Percentiles rank a stretch among this genome's conserved stretches.
phyloP scores from a whole-genome alignment of 805 yeast species.

The Suhomyces vadensis region DNA sequence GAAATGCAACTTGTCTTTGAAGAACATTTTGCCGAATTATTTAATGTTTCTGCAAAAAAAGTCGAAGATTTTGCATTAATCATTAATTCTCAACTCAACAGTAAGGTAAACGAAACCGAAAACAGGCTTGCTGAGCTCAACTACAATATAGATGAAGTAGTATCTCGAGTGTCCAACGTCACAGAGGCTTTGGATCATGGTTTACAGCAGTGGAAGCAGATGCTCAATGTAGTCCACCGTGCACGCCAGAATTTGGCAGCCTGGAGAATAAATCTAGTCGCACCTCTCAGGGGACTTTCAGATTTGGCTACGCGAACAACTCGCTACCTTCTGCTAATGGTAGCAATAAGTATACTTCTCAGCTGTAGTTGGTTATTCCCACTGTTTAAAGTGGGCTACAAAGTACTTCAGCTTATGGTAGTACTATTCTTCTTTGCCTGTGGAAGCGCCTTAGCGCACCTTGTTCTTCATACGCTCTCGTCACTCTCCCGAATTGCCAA shows the following conservation, averaged over 20 bases:
- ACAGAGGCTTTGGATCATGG: neutral
- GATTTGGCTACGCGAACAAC: neutral
- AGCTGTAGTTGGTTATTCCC: neutral
- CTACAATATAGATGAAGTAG: conserved; percentile 1
- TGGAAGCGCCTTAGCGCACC: neutral
- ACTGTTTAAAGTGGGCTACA: neutral
- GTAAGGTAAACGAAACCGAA: conserved; percentile 2
- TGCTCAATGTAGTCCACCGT: neutral
- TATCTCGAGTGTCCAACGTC: neutral
- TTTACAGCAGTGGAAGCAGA: neutral
- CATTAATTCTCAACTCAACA: neutral
- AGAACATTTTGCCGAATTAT: neutral
- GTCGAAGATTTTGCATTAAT: conserved; percentile 1
- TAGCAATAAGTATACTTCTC: neutral
- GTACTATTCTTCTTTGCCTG: neutral
- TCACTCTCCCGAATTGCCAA: neutral
- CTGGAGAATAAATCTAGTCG: neutral
- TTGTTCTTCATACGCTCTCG: neutral
- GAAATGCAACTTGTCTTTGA: neutral
- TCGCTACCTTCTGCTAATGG: neutral
- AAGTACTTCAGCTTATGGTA: neutral
- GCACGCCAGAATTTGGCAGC: neutral
- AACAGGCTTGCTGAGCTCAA: neutral
- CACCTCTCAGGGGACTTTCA: neutral
- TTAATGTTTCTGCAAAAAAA: neutral